Evolutionary conservation across 495 filamentous ascomycete genomes (phyloP), one percentile per base, ranked within the genome.

Genomic region (Penicillium pancosmium): DNA sequence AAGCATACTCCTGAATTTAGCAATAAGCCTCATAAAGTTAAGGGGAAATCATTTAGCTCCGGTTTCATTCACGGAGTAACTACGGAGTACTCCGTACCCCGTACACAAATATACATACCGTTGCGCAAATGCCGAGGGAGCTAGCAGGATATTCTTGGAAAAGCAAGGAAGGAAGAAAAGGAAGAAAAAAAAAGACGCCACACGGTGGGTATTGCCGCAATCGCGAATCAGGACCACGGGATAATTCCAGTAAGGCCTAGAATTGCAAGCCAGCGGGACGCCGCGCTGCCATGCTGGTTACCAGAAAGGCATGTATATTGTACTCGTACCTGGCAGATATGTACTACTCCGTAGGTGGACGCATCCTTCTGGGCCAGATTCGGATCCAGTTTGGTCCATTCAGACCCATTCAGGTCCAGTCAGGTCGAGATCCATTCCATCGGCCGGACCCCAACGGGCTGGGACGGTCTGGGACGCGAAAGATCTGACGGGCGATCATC

Each of bases 401-500:
- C 19, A 33, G 34, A 5, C 6, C 34, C 3, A 13, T 2, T 38
- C 36, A 16, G 16, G 16, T 8, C 41, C 43, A 59, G 23, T 7
- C 21, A 13, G 21, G 23, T 47, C 27, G 11, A 48, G 46, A 25
- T 27, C 13, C 15, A n/a, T 7, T 46, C 41, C 41, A 46, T 46
- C 36, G 41, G 41, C 41, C n/a, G 41, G 41, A 16, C 41, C n/a
- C 19, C 19, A 48, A 23, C 21, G n/a, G 21, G 2, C 46, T 44
- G 41, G 46, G 23, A 48, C 46, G 21, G 46, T 48, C 46, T 48
- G 46, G 31, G 21, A 48, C 46, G 46, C 15, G 40, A 49, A 21
- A 23, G 27, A 54, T 54, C 52, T 60, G 52, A 55, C 46, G 25
- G 52, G 52, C 52, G 58, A 60, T 55, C 58, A 44, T 60, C 23